Base-by-base conservation (phyloP, 192 early-diverging fungal genomes). In the Geranomyces variabilis region DNA sequence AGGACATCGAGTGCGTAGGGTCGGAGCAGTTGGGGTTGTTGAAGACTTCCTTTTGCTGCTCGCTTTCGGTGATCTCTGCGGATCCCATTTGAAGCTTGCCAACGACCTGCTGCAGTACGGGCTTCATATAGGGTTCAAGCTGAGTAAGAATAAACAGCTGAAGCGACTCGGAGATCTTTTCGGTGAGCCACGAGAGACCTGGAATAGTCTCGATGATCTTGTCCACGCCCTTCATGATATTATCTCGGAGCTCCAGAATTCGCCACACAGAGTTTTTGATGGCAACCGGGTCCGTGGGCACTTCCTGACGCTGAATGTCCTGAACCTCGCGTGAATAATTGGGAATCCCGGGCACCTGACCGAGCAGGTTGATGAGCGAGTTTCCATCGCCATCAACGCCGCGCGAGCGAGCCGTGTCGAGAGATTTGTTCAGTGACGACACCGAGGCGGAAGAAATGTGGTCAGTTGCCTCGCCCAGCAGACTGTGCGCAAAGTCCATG, bases 21-120 rank as follows among this genome's bases (percentile, higher is more conserved):
- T 75, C 74, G n/a, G 62, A 56, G 60, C 61, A 75, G 49, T 70
- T 24, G 9, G 74, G 74, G 41, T 69, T 65, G 46, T 57, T 75
- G 47, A 75, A 75, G 3, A 75, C 49, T 58, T 69, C 67, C 53
- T 57, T 49, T 26, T 75, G 74, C 24, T 41, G 13, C 34, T 61
- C 62, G 6, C 28, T n/a, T 9, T 61, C 67, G 30, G 48, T 29
- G 14, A 75, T 65, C 43, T 61, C 63, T 8, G 74, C 55, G 1
- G 74, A 75, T 6, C 34, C 48, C 43, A 29, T 56, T 43, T 75
- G 74, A 13, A 74, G 72, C 43, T 69, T 60, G 19, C 72, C 58
- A 28, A 70, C 63, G 30, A 70, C 67, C 31, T 70, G 56, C 12
- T 31, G 43, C 13, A 75, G 17, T 19, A 75, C 30, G 62, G 74